Evolutionary conservation across 2,329 filamentous ascomycete genomes (phyloP).

Genomic region (Fusarium pseudocircinatum): DNA sequence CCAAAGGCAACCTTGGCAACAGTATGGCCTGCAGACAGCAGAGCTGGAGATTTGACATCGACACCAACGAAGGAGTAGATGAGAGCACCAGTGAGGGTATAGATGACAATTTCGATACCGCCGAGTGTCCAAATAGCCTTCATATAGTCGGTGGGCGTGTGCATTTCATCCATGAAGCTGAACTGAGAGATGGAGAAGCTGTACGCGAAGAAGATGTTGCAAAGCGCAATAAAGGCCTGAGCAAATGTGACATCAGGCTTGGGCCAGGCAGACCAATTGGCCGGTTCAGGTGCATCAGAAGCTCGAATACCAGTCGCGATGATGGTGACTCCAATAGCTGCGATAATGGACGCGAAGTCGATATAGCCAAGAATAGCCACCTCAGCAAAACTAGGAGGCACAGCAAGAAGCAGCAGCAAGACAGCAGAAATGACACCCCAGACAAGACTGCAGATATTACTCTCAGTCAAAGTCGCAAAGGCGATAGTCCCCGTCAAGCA

Average conservation of each 20-base stretch:
- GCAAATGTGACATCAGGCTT: slow-evolving; percentile 54
- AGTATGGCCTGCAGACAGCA: slow-evolving; percentile 65
- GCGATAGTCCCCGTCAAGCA: slow-evolving; percentile 72
- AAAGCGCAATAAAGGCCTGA: slow-evolving; percentile 65
- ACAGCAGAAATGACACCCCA: slow-evolving; percentile 53
- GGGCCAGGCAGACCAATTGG: slow-evolving; percentile 51
- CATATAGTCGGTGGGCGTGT: slow-evolving; percentile 51
- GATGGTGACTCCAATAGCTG: slow-evolving; percentile 71
- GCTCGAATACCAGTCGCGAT: slow-evolving; percentile 63
- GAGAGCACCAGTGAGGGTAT: slow-evolving; percentile 69
- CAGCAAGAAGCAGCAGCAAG: slow-evolving; percentile 51
- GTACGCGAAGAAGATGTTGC: slow-evolving; percentile 75
- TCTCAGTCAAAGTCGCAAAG: slow-evolving; percentile 68
- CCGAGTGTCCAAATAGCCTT: slow-evolving; percentile 68
- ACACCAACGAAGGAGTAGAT: slow-evolving; percentile 73
- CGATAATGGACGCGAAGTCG: slow-evolving; percentile 47
- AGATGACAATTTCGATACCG: slow-evolving; percentile 67
- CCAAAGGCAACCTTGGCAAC: slow-evolving; percentile 52
- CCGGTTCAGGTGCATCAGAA: slow-evolving; percentile 11
- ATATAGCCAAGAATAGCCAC: slow-evolving; percentile 40
- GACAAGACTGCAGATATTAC: slow-evolving; percentile 54
- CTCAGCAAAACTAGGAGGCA: slow-evolving; percentile 53
- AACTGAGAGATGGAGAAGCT: slow-evolving; percentile 58
- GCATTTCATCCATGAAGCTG: slow-evolving; percentile 58
- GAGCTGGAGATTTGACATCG: slow-evolving; percentile 68